Evolutionary conservation across 495 filamentous ascomycete species (phyloP).

Genomic region (Neurospora hispaniola): DNA sequence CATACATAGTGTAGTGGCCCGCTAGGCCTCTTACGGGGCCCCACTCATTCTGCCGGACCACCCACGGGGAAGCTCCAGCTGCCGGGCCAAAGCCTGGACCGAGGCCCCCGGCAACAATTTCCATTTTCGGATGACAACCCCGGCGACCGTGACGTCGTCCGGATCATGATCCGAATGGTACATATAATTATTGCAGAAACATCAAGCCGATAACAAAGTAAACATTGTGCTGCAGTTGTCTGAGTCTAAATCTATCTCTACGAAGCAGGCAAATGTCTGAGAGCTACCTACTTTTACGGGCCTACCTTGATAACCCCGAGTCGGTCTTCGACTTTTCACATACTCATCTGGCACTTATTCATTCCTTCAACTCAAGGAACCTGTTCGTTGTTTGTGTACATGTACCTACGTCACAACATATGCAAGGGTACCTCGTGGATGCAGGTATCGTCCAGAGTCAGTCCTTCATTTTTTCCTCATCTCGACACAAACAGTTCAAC

Average conservation of each 20-base stretch:
- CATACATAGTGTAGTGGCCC: not conserved
- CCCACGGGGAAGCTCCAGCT: not conserved
- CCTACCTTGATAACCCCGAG: not conserved
- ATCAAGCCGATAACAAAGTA: not conserved
- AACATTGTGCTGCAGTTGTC: not conserved
- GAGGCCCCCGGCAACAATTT: not conserved
- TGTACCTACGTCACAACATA: too few relatives aligned
- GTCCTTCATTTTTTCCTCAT: not conserved
- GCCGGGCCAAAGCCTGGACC: not conserved
- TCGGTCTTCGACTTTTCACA: not conserved
- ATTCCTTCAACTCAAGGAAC: not conserved
- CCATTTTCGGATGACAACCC: not conserved
- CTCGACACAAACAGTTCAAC: not conserved
- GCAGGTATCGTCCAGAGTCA: not conserved
- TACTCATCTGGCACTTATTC: not conserved
- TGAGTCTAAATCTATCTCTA: not conserved
- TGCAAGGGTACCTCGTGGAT: not conserved
- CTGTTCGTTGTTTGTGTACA: too few relatives aligned
- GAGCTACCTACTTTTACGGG: not conserved
- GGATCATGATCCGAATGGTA: not conserved
- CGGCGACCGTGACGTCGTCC: not conserved
- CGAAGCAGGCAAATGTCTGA: not conserved
- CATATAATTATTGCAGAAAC: too few relatives aligned
- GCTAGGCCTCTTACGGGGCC: not conserved
- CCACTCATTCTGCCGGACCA: not conserved